Evolutionary conservation across 805 yeast genomes (phyloP).

Genomic region (Wickerhamiella parazyma): DNA sequence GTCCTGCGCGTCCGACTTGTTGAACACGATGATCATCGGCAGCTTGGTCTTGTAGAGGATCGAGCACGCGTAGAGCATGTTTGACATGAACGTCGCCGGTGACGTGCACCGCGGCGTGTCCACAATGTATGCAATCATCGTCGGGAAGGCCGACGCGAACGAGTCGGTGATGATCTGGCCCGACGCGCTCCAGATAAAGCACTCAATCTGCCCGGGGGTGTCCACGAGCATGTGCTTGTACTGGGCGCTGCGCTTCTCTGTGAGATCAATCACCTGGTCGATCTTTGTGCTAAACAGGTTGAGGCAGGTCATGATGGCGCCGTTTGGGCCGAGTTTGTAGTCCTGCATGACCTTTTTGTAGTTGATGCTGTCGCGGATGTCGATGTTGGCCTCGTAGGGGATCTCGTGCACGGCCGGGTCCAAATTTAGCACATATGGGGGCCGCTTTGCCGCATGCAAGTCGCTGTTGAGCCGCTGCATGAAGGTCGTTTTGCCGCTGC

Average conservation of each 20-base stretch:
- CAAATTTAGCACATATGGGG: constrained; percentile 85
- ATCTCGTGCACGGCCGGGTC: constrained; percentile 93
- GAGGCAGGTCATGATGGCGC: constrained; percentile 91
- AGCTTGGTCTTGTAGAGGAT: constrained; percentile 88
- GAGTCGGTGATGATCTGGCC: constrained; percentile 95
- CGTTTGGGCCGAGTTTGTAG: constrained; percentile 88
- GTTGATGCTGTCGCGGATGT: constrained; percentile 89
- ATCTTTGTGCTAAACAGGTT: constrained; percentile 89
- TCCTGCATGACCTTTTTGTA: constrained; percentile 95
- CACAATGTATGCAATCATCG: constrained; percentile 87
- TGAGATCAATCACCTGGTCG: constrained; percentile 80
- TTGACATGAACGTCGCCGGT: constrained; percentile 95
- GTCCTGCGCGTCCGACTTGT: constrained; percentile 79
- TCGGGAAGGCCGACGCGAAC: constrained; percentile 89
- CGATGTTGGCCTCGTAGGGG: constrained; percentile 92
- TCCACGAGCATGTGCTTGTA: constrained; percentile 70
- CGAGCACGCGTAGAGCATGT: constrained; percentile 97
- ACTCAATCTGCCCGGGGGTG: constrained; percentile 98
- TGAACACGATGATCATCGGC: constrained; percentile 94
- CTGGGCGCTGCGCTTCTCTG: constrained; percentile 54
- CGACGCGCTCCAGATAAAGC: constrained; percentile 96
- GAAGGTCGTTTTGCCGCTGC: constrained; percentile 93
- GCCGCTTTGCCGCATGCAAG: constrained; percentile 48
- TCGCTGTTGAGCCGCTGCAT: constrained; percentile 91
- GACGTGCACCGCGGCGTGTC: constrained; percentile 92